A percentile compares a stretch with the other conserved stretches of the same genome.
Conservation (phyloP, 1,284 basidiomycete genomes). For the Melanopsichium pennsylvanicum region DNA sequence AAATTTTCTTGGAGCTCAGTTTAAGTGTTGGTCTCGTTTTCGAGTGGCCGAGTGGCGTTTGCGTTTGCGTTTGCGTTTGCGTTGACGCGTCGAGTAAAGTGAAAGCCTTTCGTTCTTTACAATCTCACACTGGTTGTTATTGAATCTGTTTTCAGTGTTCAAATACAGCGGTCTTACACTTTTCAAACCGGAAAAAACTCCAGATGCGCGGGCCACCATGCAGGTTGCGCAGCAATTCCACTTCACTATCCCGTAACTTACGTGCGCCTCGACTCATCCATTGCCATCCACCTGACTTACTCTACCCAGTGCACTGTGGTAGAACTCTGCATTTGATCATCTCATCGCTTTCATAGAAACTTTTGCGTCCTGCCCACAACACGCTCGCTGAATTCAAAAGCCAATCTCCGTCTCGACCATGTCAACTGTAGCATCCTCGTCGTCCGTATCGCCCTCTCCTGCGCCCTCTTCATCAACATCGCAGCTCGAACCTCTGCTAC, state of each 20-base stretch:
- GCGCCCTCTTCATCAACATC: slow-evolving; percentile 18
- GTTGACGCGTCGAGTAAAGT: slow-evolving; percentile 37
- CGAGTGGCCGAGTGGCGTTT: slow-evolving; percentile 15
- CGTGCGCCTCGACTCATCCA: too few relatives aligned
- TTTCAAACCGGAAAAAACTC: neutral
- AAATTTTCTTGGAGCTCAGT: too few relatives aligned
- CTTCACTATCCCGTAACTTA: neutral
- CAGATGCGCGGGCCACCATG: slow-evolving; percentile 6
- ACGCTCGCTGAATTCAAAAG: neutral
- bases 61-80: slow-evolving; percentile 8
- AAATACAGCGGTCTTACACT: neutral
- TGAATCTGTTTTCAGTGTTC: too few relatives aligned
- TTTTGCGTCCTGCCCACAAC: neutral
- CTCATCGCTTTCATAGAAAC: neutral
- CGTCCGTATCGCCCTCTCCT: slow-evolving; percentile 1
- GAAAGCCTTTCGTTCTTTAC: too few relatives aligned
- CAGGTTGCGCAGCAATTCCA: slow-evolving; percentile 10
- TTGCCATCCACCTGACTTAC: too few relatives aligned
- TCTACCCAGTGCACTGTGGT: too few relatives aligned
- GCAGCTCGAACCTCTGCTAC: slow-evolving; percentile 78
- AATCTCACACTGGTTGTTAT: too few relatives aligned
- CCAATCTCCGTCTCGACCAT: slow-evolving; percentile 1
- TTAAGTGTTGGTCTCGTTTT: slow-evolving; percentile 32
- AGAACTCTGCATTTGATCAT: too few relatives aligned
- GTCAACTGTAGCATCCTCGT: slow-evolving; percentile 22